A percentile compares a stretch with the other conserved stretches of the same genome.
Conservation (phyloP, 441 rosid species). For the California macrophylla region DNA sequence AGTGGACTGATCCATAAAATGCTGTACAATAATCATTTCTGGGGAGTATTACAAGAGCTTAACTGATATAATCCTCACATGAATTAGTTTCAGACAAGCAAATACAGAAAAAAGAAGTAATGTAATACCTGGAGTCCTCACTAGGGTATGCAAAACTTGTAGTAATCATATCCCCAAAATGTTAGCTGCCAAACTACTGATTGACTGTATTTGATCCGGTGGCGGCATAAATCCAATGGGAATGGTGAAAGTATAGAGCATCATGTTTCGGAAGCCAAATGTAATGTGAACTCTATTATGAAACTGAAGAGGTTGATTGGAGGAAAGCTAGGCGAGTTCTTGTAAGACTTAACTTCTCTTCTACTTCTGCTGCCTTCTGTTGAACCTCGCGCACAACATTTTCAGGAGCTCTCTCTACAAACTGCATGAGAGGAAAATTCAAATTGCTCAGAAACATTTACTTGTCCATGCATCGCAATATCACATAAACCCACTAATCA, state of each 20-base stretch:
- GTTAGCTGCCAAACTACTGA: neutral
- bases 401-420: conserved; percentile 72
- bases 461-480: neutral
- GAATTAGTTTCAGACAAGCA: no score
- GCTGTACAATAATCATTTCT: neutral
- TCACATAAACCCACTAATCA: neutral
- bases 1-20: neutral
- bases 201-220: neutral
- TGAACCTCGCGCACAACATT: conserved; percentile 66
- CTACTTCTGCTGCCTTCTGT: conserved; percentile 74
- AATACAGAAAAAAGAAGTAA: no score
- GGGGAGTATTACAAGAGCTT: neutral
- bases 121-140: no score
- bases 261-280: conserved; percentile 12
- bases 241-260: neutral
- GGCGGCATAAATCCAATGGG: neutral
- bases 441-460: neutral
- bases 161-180: neutral
- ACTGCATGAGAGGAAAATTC: conserved; percentile 33
- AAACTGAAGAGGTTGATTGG: conserved; percentile 47
- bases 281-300: conserved; percentile 27
- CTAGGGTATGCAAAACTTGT: neutral
- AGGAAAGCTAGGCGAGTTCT: conserved; percentile 68
- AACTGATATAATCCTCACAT: neutral
- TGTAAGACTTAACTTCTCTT: conserved; percentile 77